phyloP scores from a whole-genome alignment of 2,329 filamentous ascomycete species.

The Cadophora sp. region DNA sequence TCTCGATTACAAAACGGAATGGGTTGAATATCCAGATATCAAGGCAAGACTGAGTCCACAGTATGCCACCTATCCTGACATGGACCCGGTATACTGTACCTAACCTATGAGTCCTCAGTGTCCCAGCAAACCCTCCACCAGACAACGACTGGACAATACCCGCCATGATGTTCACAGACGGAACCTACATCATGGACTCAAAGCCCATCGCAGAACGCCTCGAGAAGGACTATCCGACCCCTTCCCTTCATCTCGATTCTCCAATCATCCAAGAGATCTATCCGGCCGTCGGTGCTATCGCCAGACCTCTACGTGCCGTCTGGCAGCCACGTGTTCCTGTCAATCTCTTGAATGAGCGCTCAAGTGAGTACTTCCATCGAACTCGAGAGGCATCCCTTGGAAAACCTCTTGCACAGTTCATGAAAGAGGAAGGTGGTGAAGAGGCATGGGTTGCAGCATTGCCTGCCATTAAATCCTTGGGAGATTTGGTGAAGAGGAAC shows the following conservation, averaged over 20 bases:
- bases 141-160: slow-evolving; percentile 61
- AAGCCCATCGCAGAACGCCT: slow-evolving; percentile 63
- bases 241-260: slow-evolving; percentile 63
- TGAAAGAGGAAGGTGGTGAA: slow-evolving; percentile 55
- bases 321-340: slow-evolving; percentile 56
- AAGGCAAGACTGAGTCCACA: slow-evolving; percentile 59
- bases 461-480: slow-evolving; percentile 53
- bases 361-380: slow-evolving; percentile 59
- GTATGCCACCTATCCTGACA: slow-evolving; percentile 51
- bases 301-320: slow-evolving; percentile 48
- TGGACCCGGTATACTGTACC: too few species aligned
- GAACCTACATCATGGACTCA: slow-evolving; percentile 69
- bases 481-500: slow-evolving; percentile 48
- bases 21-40: slow-evolving; percentile 73
- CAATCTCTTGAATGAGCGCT: slow-evolving; percentile 57
- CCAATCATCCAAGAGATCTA: slow-evolving; percentile 54
- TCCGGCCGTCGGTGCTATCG: slow-evolving; percentile 46
- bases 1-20: slow-evolving; percentile 71
- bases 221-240: slow-evolving; percentile 63
- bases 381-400: slow-evolving; percentile 58
- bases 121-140: slow-evolving; percentile 52
- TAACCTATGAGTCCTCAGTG: too few species aligned
- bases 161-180: slow-evolving; percentile 60
- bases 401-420: slow-evolving; percentile 58
- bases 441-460: slow-evolving; percentile 55